Conservation (phyloP, 1,284 basidiomycete genomes). For the Pyrrhoderma noxium region DNA sequence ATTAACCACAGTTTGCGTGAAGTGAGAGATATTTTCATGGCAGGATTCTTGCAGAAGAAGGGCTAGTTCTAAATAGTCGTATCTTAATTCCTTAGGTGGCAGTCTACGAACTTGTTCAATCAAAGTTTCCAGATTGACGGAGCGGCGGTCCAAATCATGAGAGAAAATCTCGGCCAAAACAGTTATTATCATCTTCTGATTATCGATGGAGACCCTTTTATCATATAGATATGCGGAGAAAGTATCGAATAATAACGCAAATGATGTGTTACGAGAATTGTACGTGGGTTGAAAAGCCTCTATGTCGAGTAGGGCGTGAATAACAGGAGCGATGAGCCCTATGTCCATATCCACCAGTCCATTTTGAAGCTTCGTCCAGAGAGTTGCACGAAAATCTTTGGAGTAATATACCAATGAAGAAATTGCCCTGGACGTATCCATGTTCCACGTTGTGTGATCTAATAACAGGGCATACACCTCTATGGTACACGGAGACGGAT, state of each 20-base stretch:
- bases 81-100: background rate
- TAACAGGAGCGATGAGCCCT: background rate
- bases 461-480: background rate
- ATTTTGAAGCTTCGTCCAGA: constrained; percentile 12
- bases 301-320: constrained; percentile 6
- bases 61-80: background rate
- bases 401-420: constrained; percentile 15
- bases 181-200: too few species aligned
- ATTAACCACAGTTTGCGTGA: constrained; percentile 34
- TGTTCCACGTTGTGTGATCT: constrained; percentile 8
- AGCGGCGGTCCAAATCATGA: background rate
- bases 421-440: constrained; percentile 7
- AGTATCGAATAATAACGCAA: background rate
- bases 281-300: background rate
- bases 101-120: background rate
- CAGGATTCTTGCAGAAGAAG: background rate
- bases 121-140: background rate
- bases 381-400: background rate
- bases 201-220: too few species aligned
- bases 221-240: background rate
- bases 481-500: too few species aligned
- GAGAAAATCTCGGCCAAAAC: background rate
- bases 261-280: background rate
- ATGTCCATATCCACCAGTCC: background rate
- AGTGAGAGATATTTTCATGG: constrained; percentile 22